phyloP scores from a whole-genome alignment of 106 monocot species.

The Apostasia shenzhenica region DNA sequence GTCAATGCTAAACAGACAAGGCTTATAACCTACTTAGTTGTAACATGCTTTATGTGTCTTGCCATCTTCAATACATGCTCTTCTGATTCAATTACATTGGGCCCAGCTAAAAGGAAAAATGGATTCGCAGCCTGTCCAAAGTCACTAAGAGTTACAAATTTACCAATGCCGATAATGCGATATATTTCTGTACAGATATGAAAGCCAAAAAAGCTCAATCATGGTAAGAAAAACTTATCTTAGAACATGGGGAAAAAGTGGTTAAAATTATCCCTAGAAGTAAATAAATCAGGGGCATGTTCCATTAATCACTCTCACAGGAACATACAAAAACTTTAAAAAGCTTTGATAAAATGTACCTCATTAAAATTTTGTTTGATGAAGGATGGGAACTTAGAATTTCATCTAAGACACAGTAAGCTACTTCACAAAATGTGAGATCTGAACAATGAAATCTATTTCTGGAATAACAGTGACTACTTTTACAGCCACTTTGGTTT shows the following conservation, averaged over 20 bases:
- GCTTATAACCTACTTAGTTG: slow-evolving; percentile 45
- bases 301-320: too few species aligned
- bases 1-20: too few species aligned
- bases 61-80: slow-evolving; percentile 93
- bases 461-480: too few species aligned
- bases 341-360: too few species aligned
- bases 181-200: neutral
- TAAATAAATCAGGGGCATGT: too few species aligned
- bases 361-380: too few species aligned
- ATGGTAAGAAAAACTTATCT: neutral
- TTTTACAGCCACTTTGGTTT: too few species aligned
- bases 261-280: neutral
- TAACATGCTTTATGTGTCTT: slow-evolving; percentile 48
- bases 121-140: slow-evolving; percentile 64
- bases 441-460: too few species aligned
- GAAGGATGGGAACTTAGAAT: too few species aligned
- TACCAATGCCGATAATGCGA: neutral
- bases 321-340: too few species aligned
- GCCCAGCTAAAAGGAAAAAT: slow-evolving; percentile 87
- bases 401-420: too few species aligned
- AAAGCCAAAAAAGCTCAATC: neutral
- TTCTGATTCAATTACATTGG: slow-evolving; percentile 97
- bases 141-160: neutral
- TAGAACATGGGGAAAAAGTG: neutral
- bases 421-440: too few species aligned